Evolutionary conservation across 75 land plant species (phyloP).

Genomic region (Selaginella moellendorffii): DNA sequence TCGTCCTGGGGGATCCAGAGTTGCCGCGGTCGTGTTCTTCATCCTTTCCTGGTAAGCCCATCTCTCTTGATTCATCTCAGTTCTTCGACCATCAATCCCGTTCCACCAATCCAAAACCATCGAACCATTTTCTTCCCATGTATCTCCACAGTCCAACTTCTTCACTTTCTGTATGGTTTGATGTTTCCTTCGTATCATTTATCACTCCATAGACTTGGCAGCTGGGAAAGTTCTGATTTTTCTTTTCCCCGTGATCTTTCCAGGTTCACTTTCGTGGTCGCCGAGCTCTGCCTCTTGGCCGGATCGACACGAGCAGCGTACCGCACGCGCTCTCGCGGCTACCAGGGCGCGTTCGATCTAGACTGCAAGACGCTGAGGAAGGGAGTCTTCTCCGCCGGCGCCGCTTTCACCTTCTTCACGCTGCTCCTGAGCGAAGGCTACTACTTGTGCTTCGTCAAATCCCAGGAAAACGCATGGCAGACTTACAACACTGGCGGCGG

Average conservation of each 20-base stretch:
- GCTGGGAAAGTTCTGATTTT: not conserved
- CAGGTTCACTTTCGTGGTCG: not conserved
- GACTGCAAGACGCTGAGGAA: slow-evolving; percentile 46
- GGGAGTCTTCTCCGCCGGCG: slow-evolving; percentile 70
- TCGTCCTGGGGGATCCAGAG: not conserved
- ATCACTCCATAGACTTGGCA: too few relatives aligned
- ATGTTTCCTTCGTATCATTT: too few relatives aligned
- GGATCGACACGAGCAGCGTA: not conserved
- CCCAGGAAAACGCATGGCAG: slow-evolving; percentile 10
- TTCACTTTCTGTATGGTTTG: too few relatives aligned
- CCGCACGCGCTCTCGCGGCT: not conserved
- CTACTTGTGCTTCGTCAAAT: slow-evolving; percentile 37
- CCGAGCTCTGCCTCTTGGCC: not conserved
- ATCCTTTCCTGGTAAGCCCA: not conserved
- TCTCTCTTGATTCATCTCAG: not conserved
- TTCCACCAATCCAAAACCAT: too few relatives aligned
- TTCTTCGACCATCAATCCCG: too few relatives aligned
- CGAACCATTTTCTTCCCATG: too few relatives aligned
- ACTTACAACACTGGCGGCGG: not conserved
- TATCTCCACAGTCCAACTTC: too few relatives aligned
- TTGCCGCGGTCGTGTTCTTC: not conserved
- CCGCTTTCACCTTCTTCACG: slow-evolving; percentile 67
- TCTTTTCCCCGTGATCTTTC: not conserved
- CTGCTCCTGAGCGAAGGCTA: slow-evolving; percentile 38
- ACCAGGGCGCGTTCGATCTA: not conserved